A percentile compares a stretch with the other conserved stretches of the same genome.
These are phyloP conservation scores for Suhomyces yuchorum DNA, from an alignment of 1,139 yeast species.

Conservation along the genomic window DNA sequence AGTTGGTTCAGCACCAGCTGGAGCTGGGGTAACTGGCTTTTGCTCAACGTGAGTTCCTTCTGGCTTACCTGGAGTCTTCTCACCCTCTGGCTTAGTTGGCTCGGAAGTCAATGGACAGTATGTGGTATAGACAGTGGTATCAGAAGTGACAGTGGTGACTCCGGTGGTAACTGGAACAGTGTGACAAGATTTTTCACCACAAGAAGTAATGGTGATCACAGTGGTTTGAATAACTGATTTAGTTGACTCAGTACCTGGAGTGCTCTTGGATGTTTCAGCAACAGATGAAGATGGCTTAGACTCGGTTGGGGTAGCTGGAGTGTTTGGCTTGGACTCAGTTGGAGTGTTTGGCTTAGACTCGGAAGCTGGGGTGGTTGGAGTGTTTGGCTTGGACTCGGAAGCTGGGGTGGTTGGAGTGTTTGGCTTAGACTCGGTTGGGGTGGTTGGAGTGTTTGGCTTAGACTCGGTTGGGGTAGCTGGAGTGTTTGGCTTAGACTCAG, in stretches of 20 bases:
- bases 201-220: conserved; percentile 31
- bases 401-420: not conserved
- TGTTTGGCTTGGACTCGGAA: not conserved
- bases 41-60: not conserved
- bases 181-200: conserved; percentile 31
- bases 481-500: not conserved
- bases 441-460: not conserved
- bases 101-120: conserved; percentile 28
- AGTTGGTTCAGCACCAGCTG: not conserved
- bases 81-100: not conserved
- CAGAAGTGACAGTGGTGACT: conserved; percentile 30
- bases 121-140: conserved; percentile 29
- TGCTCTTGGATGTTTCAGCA: not conserved
- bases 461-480: not conserved
- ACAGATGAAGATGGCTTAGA: conserved; percentile 5
- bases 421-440: not conserved
- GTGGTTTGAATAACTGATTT: conserved; percentile 19
- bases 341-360: conserved; percentile 1
- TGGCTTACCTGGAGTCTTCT: not conserved
- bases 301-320: conserved; percentile 5
- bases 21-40: not conserved
- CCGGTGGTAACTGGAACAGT: conserved; percentile 38
- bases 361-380: conserved; percentile 7
- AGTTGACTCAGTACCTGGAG: conserved; percentile 6
- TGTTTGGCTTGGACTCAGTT: conserved; percentile 1